Percentiles rank a stretch among this genome's conserved stretches.
Evolutionary conservation across 2,329 filamentous ascomycete genomes (phyloP).

Genomic region (Colletotrichum zoysiae): DNA sequence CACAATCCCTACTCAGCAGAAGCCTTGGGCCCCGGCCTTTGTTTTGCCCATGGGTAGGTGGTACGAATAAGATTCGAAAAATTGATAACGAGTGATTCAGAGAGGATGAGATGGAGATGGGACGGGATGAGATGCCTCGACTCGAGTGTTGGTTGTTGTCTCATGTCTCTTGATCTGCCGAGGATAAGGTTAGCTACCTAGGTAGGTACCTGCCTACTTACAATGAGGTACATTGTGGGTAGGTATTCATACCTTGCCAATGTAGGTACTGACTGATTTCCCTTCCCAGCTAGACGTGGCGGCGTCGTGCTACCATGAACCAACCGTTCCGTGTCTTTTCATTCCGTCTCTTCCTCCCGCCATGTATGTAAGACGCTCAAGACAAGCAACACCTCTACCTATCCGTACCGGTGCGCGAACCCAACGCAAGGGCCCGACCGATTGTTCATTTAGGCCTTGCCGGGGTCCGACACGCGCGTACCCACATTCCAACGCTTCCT

Average conservation of each 20-base stretch:
- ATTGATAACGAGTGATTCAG: neutral
- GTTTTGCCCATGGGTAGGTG: neutral
- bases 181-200: neutral
- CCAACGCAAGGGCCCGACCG: slow-evolving; percentile 28
- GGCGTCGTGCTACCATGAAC: neutral
- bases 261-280: neutral
- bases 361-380: neutral
- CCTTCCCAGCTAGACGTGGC: too few relatives aligned
- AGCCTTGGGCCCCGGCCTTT: neutral
- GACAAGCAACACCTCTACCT: neutral
- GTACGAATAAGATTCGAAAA: neutral
- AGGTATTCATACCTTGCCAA: neutral
- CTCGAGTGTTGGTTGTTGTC: neutral
- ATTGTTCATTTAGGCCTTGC: slow-evolving; percentile 29
- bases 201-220: too few relatives aligned
- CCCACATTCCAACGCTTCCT: slow-evolving; percentile 10
- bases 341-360: neutral
- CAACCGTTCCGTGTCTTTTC: neutral
- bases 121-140: neutral
- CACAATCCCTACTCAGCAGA: too few relatives aligned
- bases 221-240: too few relatives aligned
- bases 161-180: neutral
- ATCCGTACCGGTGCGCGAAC: slow-evolving; percentile 25
- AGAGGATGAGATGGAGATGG: neutral
- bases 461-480: slow-evolving; percentile 13